Evolutionary conservation across 73 alveolate genomes (phyloP), one percentile per base, ranked within the genome.

Genomic region (Paramecium sonneborni): DNA sequence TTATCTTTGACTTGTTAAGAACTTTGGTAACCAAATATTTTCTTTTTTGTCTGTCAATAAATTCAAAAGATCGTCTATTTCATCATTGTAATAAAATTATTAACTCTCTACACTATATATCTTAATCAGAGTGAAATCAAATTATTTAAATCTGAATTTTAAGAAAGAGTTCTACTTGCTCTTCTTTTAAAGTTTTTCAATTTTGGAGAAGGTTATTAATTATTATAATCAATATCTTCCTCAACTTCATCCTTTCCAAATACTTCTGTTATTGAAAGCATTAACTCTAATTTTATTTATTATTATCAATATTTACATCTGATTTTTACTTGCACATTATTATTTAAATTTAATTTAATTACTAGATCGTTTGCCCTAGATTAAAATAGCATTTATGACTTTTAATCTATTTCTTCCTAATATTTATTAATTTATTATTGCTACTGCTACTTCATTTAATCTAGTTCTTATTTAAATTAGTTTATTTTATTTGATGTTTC

Each of bases 351-450:
- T 79, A 79, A 46, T 79, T 79, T 79, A 39, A 41, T 79, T 0
- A 44, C 44, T 79, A 79, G 14, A 6, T 79, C 90, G 23, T 79
- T 79, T 1, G 90, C 90, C 28, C 90, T 38, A 11, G 90, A 41
- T 79, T 32, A 20, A 20, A 72, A 35, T 72, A 32, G 9, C 44
- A 28, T 12, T 15, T 72, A 20, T 15, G 86, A 72, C 32, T 72
- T 34, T 35, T 58, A 28, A 28, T 72, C 86, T 2, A 72, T 72
- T 15, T 72, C 86, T n/a, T 72, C 86, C 32, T 72, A 38, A 37
- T 35, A 35, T 72, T 35, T 72, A 15, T 30, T 1, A 2, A 72
- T 72, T 38, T 72, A 72, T 37, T 72, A 10, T 32, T 62, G 11
- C 20, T 62, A n/a, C 11, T 15, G 30, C 26, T 62, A 62, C 34